Evolutionary conservation across 108 stramenopile species (phyloP).

Genomic region (Cyclotella atomus): DNA sequence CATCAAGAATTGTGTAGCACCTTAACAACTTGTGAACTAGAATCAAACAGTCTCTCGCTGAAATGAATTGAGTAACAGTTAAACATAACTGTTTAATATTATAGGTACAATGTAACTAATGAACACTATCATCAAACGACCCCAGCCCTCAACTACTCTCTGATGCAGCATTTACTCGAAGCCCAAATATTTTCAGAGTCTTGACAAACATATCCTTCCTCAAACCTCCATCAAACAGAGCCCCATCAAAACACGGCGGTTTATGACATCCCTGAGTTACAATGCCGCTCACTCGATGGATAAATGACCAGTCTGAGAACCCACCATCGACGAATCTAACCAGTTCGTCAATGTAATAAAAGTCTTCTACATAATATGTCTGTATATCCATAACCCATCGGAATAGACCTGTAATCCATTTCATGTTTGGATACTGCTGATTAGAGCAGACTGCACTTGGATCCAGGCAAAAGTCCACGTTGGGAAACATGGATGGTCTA

Average conservation of each 20-base stretch:
- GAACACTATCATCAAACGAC: constrained; percentile 1
- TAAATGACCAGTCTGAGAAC: constrained; percentile 39
- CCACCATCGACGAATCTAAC: constrained; percentile 46
- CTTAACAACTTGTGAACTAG: too few relatives aligned
- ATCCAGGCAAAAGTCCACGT: constrained; percentile 47
- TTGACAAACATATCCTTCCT: constrained; percentile 34
- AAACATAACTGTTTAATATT: too few relatives aligned
- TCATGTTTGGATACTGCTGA: constrained; percentile 28
- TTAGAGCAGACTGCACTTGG: constrained; percentile 35
- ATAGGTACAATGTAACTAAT: too few relatives aligned
- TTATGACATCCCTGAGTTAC: constrained; percentile 22
- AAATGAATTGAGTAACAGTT: too few relatives aligned
- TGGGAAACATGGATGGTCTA: constrained; percentile 36
- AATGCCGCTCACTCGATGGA: constrained; percentile 38
- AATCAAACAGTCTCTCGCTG: too few relatives aligned
- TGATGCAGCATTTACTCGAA: constrained; percentile 12
- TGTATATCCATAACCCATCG: constrained; percentile 52
- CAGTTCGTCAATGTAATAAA: constrained; percentile 29
- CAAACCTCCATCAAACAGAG: constrained; percentile 29
- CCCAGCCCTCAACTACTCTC: constrained; percentile 13
- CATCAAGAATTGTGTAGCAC: too few relatives aligned
- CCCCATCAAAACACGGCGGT: constrained; percentile 34
- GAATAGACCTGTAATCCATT: constrained; percentile 54
- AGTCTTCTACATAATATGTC: constrained; percentile 37
- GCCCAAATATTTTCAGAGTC: constrained; percentile 37